Base-by-base conservation (phyloP, 2,329 filamentous ascomycete genomes). In the Exserohilum turcica region DNA sequence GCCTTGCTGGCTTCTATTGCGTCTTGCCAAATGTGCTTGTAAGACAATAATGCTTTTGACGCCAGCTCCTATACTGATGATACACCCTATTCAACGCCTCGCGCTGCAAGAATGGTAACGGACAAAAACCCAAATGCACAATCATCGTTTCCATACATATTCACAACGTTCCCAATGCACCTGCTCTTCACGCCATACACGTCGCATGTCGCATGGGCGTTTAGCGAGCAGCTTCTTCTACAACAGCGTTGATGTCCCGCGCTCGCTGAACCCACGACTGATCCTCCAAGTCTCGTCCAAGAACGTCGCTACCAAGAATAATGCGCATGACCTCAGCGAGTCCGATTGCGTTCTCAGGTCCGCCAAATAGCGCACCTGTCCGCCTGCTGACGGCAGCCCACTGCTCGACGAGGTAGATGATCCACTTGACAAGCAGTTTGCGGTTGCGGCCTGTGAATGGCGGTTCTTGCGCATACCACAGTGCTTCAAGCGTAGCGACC, bases 401-500 rank as follows among this genome's bases (percentile, higher is more conserved):
- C 49, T 79, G 76, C 51, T 81, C 76, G 3, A 86, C 77, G 3
- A 86, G 73, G 61, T 87, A 86, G 0, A 88, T 73, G 36, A 89
- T 80, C 68, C 89, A 85, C 21, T 79, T 79, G 2, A 84, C 84
- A 6, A 90, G 77, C 52, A 81, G 74, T 36, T 79, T 79, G 39
- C 84, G 79, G 50, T 84, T 64, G 3, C 77, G 72, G 4, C 84
- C 84, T 31, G 80, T 75, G 71, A 89, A 90, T 0, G 87, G 87
- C 5, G 81, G 77, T 63, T 88, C 84, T 58, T 87, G 84, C 32
- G 82, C 82, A 72, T 88, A 89, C 76, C 86, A 89, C 73, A 89
- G 83, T 24, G 78, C 76, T 67, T 90, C 87, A 8, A 90, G 76
- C 2, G 86, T 82, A 1, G 81, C 77, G 62, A 89, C 80, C 8